Percentiles rank a stretch among this genome's conserved stretches.
These are phyloP conservation scores for Curvularia lunata DNA, from an alignment of 2,329 filamentous ascomycete species.

Conservation along the genomic window DNA sequence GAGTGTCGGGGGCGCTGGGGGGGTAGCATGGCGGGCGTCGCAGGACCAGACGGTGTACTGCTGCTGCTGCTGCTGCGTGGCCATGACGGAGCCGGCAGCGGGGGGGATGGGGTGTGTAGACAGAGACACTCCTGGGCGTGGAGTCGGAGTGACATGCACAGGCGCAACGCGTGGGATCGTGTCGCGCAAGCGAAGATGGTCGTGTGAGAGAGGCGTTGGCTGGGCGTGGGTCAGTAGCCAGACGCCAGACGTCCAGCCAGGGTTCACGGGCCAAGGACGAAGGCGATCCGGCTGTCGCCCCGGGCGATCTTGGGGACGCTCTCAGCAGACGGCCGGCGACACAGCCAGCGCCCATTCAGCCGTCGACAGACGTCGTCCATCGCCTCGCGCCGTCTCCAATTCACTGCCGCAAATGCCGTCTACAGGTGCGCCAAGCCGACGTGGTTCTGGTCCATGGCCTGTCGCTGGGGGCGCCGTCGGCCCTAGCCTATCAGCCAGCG, in stretches of 20 bases:
- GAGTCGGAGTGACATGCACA: slow-evolving; percentile 32
- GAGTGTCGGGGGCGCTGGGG: not conserved
- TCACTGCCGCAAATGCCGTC: slow-evolving; percentile 1
- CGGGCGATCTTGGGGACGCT: slow-evolving; percentile 11
- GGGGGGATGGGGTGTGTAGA: slow-evolving; percentile 19
- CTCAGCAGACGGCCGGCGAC: slow-evolving; percentile 5
- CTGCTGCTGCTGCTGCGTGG: slow-evolving; percentile 25
- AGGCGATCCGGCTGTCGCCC: slow-evolving; percentile 17
- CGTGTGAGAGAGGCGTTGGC: slow-evolving; percentile 31
- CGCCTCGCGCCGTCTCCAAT: not conserved
- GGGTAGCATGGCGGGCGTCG: slow-evolving; percentile 11
- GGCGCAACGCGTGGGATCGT: slow-evolving; percentile 29
- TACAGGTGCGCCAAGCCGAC: not conserved
- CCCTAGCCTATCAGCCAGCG: slow-evolving; percentile 24
- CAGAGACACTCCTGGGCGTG: slow-evolving; percentile 34
- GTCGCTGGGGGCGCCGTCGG: slow-evolving; percentile 3
- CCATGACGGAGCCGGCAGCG: slow-evolving; percentile 35
- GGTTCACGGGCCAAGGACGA: slow-evolving; percentile 18
- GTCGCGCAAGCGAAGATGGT: slow-evolving; percentile 31
- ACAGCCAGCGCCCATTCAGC: not conserved
- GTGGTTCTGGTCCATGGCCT: slow-evolving; percentile 5
- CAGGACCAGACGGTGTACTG: slow-evolving; percentile 29
- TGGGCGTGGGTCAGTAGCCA: slow-evolving; percentile 7
- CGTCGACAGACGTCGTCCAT: not conserved
- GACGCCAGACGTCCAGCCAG: not conserved